A percentile compares a stretch with the other conserved stretches of the same genome.
These are phyloP conservation scores for Aspergillus unguis DNA, from an alignment of 2,329 filamentous ascomycete genomes.

Conservation along the genomic window DNA sequence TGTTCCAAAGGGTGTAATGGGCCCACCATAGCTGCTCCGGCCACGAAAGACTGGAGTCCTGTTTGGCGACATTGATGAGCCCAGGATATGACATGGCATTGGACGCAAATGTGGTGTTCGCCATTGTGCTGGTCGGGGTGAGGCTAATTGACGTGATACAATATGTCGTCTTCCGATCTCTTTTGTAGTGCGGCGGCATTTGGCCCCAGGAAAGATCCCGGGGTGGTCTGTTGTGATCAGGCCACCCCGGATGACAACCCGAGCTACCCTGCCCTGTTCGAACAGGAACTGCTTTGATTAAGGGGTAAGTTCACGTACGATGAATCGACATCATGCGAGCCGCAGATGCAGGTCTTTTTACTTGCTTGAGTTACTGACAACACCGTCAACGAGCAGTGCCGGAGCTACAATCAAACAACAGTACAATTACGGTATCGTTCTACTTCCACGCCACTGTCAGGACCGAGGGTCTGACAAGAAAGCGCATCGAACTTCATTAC, in stretches of 20 bases:
- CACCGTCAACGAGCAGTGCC: too few species aligned
- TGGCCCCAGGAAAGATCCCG: constrained; percentile 12
- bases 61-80: constrained; percentile 60
- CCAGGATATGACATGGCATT: constrained; percentile 56
- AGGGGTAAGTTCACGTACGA: background rate
- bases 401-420: too few species aligned
- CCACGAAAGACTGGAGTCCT: constrained; percentile 80
- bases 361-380: too few species aligned
- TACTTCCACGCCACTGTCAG: too few species aligned
- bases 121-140: constrained; percentile 12
- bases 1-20: constrained; percentile 96
- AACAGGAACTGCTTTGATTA: background rate
- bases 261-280: background rate
- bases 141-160: background rate
- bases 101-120: constrained; percentile 16
- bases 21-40: constrained; percentile 86
- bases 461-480: too few species aligned
- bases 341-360: too few species aligned
- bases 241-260: constrained; percentile 20
- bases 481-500: too few species aligned
- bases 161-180: background rate
- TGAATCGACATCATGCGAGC: background rate
- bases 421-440: too few species aligned
- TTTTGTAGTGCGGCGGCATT: constrained; percentile 6
- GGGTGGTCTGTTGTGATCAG: constrained; percentile 20